Conservation (phyloP, 2,329 filamentous ascomycete species). For the Neopestalotiopsis sp. region DNA sequence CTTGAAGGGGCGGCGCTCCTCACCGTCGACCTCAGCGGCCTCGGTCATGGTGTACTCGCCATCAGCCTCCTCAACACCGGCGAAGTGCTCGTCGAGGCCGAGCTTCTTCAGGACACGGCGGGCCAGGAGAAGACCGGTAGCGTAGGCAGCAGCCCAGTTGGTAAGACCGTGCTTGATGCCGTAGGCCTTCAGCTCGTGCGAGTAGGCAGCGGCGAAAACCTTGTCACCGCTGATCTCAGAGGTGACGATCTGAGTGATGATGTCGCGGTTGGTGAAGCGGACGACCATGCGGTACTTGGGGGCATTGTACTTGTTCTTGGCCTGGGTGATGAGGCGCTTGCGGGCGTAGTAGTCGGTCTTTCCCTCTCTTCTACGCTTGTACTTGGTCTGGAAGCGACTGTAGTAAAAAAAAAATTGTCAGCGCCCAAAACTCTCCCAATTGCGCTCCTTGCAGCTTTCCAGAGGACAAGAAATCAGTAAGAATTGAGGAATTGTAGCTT, state of each 20-base stretch:
- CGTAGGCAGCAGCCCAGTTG: conserved; percentile 99
- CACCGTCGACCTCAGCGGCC: conserved; percentile 87
- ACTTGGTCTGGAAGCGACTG: conserved; percentile 99
- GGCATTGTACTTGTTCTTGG: conserved; percentile 99
- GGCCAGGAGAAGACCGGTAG: conserved; percentile 94
- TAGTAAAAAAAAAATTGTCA: conserved; percentile 30
- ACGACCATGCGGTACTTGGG: conserved; percentile 99
- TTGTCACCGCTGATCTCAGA: conserved; percentile 98
- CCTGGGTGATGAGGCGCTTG: conserved; percentile 99
- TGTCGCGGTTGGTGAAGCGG: conserved; percentile 99
- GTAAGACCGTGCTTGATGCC: conserved; percentile 98
- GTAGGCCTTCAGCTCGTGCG: conserved; percentile 97
- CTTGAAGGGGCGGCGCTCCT: conserved; percentile 98
- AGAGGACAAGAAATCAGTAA: background rate
- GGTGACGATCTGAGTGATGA: conserved; percentile 95
- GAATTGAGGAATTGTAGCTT: conserved; percentile 45
- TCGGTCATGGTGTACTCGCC: conserved; percentile 97
- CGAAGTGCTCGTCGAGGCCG: conserved; percentile 88
- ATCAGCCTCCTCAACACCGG: conserved; percentile 94
- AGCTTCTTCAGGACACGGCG: conserved; percentile 98
- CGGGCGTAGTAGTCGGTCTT: conserved; percentile 99
- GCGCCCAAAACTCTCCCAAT: conserved; percentile 15
- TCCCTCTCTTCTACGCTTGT: conserved; percentile 92
- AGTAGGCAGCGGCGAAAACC: conserved; percentile 90
- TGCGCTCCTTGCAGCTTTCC: background rate